Percentiles rank a stretch among this genome's conserved stretches.
Conservation (phyloP, 2,329 filamentous ascomycete species). For the Alternaria rosae region DNA sequence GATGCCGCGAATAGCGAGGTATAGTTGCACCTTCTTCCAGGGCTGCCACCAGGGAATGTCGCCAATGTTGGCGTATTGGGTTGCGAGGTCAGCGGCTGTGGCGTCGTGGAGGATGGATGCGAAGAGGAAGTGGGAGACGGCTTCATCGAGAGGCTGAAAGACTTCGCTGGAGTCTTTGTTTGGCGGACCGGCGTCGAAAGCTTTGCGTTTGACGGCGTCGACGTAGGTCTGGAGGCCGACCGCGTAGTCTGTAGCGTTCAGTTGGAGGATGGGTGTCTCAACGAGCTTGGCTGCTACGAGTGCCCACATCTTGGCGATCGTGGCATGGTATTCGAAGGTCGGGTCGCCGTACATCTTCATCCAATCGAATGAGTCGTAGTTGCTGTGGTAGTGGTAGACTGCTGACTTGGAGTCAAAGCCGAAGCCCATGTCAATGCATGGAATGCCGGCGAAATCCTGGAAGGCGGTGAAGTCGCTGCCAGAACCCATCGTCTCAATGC, state of each 20-base stretch:
- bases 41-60: constrained; percentile 81
- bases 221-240: constrained; percentile 53
- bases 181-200: constrained; percentile 20
- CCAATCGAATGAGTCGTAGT: constrained; percentile 86
- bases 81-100: constrained; percentile 55
- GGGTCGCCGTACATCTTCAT: constrained; percentile 80
- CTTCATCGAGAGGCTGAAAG: constrained; percentile 57
- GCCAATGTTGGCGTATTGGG: constrained; percentile 55
- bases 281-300: constrained; percentile 56
- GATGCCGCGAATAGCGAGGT: constrained; percentile 67
- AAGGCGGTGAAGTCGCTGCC: constrained; percentile 62
- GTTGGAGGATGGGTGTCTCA: constrained; percentile 56
- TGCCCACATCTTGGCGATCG: constrained; percentile 56
- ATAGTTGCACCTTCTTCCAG: constrained; percentile 70
- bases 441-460: constrained; percentile 61
- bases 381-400: constrained; percentile 80
- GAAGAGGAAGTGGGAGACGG: constrained; percentile 59
- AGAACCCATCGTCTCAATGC: constrained; percentile 63
- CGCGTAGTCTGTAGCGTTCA: constrained; percentile 59
- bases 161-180: constrained; percentile 37
- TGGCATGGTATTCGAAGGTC: constrained; percentile 64
- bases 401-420: constrained; percentile 50
- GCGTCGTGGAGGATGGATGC: constrained; percentile 61
- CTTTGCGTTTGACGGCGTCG: constrained; percentile 49
- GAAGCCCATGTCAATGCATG: constrained; percentile 59